Percentiles rank a stretch among this genome's conserved stretches.
phyloP scores from a whole-genome alignment of 2,329 filamentous ascomycete genomes.

The Knoxdaviesia proteae region DNA sequence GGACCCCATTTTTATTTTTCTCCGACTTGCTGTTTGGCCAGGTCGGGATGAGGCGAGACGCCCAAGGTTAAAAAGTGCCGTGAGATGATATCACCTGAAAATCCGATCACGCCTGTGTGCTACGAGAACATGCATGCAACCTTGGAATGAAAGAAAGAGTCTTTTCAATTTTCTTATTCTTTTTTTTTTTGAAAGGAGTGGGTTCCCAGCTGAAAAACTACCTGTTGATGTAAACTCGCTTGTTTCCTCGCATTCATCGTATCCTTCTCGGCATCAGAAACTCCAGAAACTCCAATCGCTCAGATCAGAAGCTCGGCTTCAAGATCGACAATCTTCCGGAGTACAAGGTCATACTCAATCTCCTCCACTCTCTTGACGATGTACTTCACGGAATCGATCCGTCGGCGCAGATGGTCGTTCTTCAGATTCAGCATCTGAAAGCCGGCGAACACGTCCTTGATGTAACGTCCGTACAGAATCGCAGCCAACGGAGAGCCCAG shows the following conservation, averaged over 20 bases:
- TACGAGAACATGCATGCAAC: not conserved
- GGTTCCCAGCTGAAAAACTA: not conserved
- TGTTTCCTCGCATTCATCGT: not conserved
- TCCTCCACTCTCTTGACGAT: slow-evolving; percentile 96
- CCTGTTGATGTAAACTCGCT: not conserved
- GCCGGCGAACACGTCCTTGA: slow-evolving; percentile 87
- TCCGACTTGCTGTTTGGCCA: no score
- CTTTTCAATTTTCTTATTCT: not conserved
- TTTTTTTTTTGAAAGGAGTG: not conserved
- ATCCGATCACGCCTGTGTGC: not conserved
- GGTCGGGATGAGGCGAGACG: no score
- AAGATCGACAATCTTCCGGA: slow-evolving; percentile 50
- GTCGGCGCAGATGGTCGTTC: slow-evolving; percentile 75
- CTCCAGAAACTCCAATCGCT: not conserved
- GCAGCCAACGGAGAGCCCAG: slow-evolving; percentile 74
- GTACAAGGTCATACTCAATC: slow-evolving; percentile 83
- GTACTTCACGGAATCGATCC: slow-evolving; percentile 90
- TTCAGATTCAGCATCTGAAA: slow-evolving; percentile 97
- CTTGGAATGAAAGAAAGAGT: not conserved
- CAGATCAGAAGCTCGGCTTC: slow-evolving; percentile 1
- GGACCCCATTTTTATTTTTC: no score
- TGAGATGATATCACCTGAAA: no score
- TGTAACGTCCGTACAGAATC: slow-evolving; percentile 70
- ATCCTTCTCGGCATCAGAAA: not conserved
- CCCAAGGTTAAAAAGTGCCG: no score